A percentile compares a stretch with the other conserved stretches of the same genome.
Conservation (phyloP, 768 basidiomycete genomes). For the Lactarius quietus region DNA sequence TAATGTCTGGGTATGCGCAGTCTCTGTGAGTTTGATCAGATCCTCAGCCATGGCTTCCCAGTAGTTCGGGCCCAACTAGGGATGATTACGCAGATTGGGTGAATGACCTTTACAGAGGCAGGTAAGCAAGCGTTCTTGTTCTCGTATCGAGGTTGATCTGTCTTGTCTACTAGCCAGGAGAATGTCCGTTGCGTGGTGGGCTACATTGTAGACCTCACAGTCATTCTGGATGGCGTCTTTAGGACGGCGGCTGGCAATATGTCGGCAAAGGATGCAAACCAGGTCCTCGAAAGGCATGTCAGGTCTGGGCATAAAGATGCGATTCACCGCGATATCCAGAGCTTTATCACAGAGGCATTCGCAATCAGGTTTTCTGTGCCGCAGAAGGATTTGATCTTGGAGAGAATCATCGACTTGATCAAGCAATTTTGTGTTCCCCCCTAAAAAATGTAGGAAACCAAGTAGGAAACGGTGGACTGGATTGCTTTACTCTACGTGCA, state of each 20-base stretch:
- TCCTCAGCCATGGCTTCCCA: neutral
- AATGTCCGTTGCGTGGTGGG: constrained; percentile 8
- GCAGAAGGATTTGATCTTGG: constrained; percentile 6
- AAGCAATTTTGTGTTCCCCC: neutral
- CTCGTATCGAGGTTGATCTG: neutral
- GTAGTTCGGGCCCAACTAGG: neutral
- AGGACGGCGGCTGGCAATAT: neutral
- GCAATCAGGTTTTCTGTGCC: neutral
- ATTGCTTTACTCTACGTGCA: no score
- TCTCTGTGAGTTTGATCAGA: neutral
- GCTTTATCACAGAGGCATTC: constrained; percentile 2
- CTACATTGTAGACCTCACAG: constrained; percentile 17
- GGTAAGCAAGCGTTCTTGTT: neutral
- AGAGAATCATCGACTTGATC: constrained; percentile 17
- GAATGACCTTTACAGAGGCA: neutral
- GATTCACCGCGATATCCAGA: constrained; percentile 1
- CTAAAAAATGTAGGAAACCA: no score
- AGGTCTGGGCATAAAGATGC: neutral
- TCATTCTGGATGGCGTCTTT: neutral
- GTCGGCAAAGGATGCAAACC: neutral
- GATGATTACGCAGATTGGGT: neutral
- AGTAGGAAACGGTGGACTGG: neutral
- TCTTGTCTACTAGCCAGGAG: neutral
- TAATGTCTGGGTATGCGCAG: neutral
- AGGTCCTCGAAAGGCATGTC: neutral